Base-by-base conservation (phyloP, 2,329 filamentous ascomycete species). In the Fusarium proliferatum region DNA sequence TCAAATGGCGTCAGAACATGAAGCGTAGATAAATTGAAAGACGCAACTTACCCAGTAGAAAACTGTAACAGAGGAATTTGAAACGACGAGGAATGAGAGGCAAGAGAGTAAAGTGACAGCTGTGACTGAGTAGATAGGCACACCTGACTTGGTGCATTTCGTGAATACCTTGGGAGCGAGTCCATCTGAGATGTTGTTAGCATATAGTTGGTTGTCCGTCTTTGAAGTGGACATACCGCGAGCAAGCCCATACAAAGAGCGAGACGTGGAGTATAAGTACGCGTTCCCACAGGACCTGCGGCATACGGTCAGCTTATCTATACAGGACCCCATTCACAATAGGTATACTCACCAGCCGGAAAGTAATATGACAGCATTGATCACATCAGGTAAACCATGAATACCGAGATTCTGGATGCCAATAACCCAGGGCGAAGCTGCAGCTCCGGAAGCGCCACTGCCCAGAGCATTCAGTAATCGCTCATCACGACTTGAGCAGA, bases 191-290 rank as follows among this genome's bases (percentile, higher is more conserved):
- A 5, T 21, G 1, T 9, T 41, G 6, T 41, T 5, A 41, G 39
- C 12, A 0, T 4, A 41, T 21, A 7, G 0, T 5, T 9, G 9
- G 0, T 21, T 13, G 7, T 15, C 7, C 33, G 19, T n/a, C 12
- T 9, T 41, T n/a, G 39, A 1, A 13, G 9, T 28, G 26, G 12
- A n/a, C 39, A 4, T 41, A 41, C 39, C 39, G 7, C 39, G 39
- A 41, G 39, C 39, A 41, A 41, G 39, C 39, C 39, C 39, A 41
- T 41, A 41, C 39, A 41, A n/a, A 7, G 39, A 41, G 39, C 39
- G 39, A 41, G 39, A 41, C 12, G 39, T 41, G 7, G 39, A 41
- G 39, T 41, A 41, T 1, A 41, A 12, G 21, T 41, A 41, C 19
- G 39, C 39, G 39, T n/a, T 41, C 39, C 39, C 39, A 0, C 39